A percentile compares a stretch with the other conserved stretches of the same genome.
These are phyloP conservation scores for Stagonosporopsis tanaceti DNA, from an alignment of 2,329 filamentous ascomycete genomes.

Conservation along the genomic window DNA sequence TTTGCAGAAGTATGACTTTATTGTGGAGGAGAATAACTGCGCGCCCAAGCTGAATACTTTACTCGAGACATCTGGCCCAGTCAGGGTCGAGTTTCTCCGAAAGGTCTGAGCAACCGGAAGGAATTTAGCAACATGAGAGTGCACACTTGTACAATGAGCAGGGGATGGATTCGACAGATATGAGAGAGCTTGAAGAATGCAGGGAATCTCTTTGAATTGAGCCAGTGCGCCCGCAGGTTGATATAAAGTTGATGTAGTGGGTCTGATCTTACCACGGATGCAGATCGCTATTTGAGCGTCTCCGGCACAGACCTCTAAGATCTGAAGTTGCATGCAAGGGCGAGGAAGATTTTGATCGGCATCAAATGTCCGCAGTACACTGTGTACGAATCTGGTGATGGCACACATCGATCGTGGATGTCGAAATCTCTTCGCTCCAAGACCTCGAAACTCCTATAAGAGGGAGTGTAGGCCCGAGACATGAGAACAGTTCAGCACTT, in stretches of 20 bases:
- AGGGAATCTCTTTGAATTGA: not conserved
- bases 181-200: not conserved
- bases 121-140: not conserved
- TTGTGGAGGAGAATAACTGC: not conserved
- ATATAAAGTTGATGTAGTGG: not conserved
- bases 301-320: not conserved
- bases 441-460: not conserved
- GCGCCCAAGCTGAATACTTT: conserved; percentile 4
- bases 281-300: not conserved
- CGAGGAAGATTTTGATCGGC: not conserved
- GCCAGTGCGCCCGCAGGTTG: not conserved
- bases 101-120: not conserved
- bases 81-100: not conserved
- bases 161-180: not conserved
- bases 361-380: not conserved
- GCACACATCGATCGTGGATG: not conserved
- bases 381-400: not conserved
- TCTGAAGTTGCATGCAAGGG: not conserved
- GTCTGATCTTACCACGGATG: not conserved
- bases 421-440: not conserved
- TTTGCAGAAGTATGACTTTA: conserved; percentile 4
- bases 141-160: not conserved
- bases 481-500: not conserved
- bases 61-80: conserved; percentile 8
- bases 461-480: not conserved